Evolutionary conservation across 1,284 basidiomycete species (phyloP).

Genomic region (Ceratobasidium sp.): DNA sequence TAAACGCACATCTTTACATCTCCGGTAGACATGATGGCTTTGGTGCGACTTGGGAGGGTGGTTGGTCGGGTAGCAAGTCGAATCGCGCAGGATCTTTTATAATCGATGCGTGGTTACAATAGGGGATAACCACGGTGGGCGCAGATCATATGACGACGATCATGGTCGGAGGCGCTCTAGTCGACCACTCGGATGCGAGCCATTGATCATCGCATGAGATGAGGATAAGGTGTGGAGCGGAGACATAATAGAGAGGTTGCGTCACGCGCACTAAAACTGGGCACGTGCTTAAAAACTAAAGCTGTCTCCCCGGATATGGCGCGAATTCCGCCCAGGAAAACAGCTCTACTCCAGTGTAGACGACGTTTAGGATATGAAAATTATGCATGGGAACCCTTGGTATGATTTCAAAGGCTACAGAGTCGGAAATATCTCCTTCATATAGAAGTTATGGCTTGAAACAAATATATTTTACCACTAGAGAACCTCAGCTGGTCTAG

Average conservation of each 20-base stretch:
- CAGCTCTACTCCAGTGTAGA: too few species aligned
- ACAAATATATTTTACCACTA: too few species aligned
- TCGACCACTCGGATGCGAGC: slow-evolving; percentile 38
- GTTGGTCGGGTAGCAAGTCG: background rate
- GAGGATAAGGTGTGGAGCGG: background rate
- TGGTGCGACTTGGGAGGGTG: background rate
- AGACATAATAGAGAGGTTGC: background rate
- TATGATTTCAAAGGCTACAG: too few species aligned
- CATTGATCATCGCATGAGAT: slow-evolving; percentile 35
- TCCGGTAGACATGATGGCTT: slow-evolving; percentile 39
- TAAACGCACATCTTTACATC: slow-evolving; percentile 44
- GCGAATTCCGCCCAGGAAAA: too few species aligned
- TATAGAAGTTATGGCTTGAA: too few species aligned
- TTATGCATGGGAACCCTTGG: too few species aligned
- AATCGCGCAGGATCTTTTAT: background rate
- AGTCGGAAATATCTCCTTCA: too few species aligned
- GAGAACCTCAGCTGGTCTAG: too few species aligned
- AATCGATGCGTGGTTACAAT: background rate
- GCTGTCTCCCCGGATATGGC: too few species aligned
- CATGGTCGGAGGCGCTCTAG: background rate
- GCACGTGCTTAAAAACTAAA: too few species aligned
- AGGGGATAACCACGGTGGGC: slow-evolving; percentile 22
- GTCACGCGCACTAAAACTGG: too few species aligned
- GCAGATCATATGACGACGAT: slow-evolving; percentile 19
- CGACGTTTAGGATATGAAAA: too few species aligned